Evolutionary conservation across 176 grass and related monocot genomes (phyloP).

Genomic region (Puya raimondii): DNA sequence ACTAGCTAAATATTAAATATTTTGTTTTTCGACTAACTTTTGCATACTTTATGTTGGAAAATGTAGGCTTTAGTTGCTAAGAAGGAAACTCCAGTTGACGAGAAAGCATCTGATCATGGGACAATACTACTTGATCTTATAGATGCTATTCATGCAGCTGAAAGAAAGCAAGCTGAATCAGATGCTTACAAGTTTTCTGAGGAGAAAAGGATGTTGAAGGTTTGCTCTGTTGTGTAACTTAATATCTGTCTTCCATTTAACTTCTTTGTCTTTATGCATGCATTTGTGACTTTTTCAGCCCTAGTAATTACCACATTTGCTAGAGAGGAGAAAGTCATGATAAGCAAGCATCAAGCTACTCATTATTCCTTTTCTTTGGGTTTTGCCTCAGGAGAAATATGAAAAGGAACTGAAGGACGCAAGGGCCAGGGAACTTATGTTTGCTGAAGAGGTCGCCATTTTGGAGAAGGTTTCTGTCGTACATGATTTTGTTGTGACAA

Average conservation of each 20-base stretch:
- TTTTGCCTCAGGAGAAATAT: conserved; percentile 65
- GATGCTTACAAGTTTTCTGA: conserved; percentile 90
- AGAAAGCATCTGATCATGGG: conserved; percentile 39
- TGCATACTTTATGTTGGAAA: conserved; percentile 10
- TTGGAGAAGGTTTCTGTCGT: conserved; percentile 52
- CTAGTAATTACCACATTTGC: no score
- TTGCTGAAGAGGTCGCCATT: conserved; percentile 83
- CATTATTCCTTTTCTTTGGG: conserved; percentile 24
- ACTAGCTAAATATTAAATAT: not conserved
- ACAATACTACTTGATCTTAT: conserved; percentile 72
- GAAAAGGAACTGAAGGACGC: conserved; percentile 91
- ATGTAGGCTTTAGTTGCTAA: conserved; percentile 32
- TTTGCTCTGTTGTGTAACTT: conserved; percentile 20
- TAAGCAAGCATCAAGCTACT: not conserved
- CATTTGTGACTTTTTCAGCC: not conserved
- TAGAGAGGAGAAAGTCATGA: not conserved
- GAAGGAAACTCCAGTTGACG: conserved; percentile 22
- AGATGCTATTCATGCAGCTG: conserved; percentile 89
- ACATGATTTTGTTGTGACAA: conserved; percentile 2
- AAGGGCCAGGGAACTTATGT: conserved; percentile 67
- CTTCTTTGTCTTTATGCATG: conserved; percentile 8
- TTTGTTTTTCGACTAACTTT: not conserved
- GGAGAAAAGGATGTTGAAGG: conserved; percentile 97
- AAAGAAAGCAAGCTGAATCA: conserved; percentile 81
- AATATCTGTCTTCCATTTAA: conserved; percentile 9